Evolutionary conservation across 2,329 filamentous ascomycete genomes (phyloP).

Genomic region (Cadophora sp.): DNA sequence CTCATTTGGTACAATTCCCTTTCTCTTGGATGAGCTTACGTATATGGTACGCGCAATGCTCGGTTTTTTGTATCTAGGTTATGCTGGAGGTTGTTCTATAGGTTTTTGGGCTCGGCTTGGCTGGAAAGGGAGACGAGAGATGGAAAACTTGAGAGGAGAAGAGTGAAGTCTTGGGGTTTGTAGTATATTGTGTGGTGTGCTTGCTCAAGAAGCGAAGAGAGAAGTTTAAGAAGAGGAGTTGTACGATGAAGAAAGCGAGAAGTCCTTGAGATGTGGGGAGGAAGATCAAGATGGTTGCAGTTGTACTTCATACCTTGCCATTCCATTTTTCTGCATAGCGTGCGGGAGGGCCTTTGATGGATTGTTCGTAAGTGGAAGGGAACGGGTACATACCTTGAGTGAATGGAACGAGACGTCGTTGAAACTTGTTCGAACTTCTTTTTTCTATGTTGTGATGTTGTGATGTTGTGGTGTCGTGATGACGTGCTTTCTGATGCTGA

Average conservation of each 20-base stretch:
- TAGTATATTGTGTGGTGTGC: constrained; percentile 6
- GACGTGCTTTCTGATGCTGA: no score
- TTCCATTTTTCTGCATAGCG: constrained; percentile 31
- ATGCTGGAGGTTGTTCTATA: neutral
- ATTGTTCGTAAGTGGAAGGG: neutral
- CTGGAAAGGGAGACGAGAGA: neutral
- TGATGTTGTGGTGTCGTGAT: neutral
- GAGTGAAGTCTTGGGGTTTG: neutral
- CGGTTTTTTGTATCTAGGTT: constrained; percentile 9
- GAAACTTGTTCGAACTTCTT: neutral
- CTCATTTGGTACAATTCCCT: neutral
- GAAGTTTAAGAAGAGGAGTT: neutral
- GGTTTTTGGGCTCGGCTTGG: neutral
- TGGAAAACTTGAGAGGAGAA: neutral
- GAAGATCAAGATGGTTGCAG: neutral
- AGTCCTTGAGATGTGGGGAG: neutral
- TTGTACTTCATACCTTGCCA: neutral
- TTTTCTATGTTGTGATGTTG: neutral
- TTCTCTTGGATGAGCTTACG: neutral
- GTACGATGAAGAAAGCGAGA: neutral
- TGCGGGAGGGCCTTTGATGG: constrained; percentile 15
- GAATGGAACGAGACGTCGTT: constrained; percentile 1
- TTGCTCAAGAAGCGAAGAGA: neutral
- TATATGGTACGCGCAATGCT: neutral
- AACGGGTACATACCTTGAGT: neutral